Evolutionary conservation across 495 filamentous ascomycete genomes (phyloP).

Genomic region (Aspergillus diversus): DNA sequence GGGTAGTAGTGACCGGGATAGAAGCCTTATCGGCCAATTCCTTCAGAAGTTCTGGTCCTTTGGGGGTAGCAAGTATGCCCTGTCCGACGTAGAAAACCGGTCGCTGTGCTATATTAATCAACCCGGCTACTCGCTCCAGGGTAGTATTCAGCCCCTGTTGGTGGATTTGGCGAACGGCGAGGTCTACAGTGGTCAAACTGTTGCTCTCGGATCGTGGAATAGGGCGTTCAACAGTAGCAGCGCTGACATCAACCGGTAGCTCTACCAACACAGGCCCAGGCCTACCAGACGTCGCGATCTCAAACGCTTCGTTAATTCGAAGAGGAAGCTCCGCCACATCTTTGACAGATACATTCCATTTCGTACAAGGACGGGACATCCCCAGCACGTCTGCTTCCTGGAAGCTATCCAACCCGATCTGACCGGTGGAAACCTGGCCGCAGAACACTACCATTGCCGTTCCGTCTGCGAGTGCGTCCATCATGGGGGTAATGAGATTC

Average conservation of each 20-base stretch:
- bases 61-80: slow-evolving; percentile 53
- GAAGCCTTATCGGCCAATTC: slow-evolving; percentile 59
- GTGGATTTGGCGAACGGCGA: slow-evolving; percentile 22
- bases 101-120: slow-evolving; percentile 61
- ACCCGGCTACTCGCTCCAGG: slow-evolving; percentile 54
- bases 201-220: slow-evolving; percentile 46
- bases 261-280: slow-evolving; percentile 66
- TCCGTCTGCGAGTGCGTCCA: slow-evolving; percentile 64
- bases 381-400: slow-evolving; percentile 66
- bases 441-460: slow-evolving; percentile 65
- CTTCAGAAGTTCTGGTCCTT: slow-evolving; percentile 57
- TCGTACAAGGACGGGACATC: slow-evolving; percentile 64
- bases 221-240: slow-evolving; percentile 43
- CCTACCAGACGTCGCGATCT: slow-evolving; percentile 62
- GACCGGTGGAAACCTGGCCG: slow-evolving; percentile 35
- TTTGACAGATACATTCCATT: slow-evolving; percentile 67
- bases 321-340: slow-evolving; percentile 60
- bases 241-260: slow-evolving; percentile 63
- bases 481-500: slow-evolving; percentile 65
- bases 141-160: slow-evolving; percentile 51
- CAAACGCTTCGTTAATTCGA: slow-evolving; percentile 64
- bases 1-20: slow-evolving; percentile 65
- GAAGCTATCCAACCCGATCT: slow-evolving; percentile 64
- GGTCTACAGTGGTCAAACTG: slow-evolving; percentile 47
- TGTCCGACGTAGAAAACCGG: slow-evolving; percentile 65